Conservation (phyloP, 2,329 filamentous ascomycete genomes). For the Aureobasidium melanogenum region DNA sequence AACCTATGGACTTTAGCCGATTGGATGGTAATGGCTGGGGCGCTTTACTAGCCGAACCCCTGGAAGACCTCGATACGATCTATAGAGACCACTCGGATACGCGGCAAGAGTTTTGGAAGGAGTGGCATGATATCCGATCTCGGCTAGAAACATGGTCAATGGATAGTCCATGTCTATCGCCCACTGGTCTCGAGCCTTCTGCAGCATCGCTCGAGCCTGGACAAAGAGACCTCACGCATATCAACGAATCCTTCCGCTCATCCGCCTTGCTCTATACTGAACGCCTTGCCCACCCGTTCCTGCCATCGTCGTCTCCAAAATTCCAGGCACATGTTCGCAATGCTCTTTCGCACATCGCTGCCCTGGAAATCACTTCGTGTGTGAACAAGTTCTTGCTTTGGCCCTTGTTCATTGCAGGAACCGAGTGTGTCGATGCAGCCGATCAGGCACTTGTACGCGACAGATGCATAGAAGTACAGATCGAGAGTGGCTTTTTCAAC, state of each 20-base stretch:
- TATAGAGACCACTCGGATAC: conserved; percentile 42
- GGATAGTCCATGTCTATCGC: conserved; percentile 9
- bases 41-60: conserved; percentile 38
- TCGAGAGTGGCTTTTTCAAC: conserved; percentile 85
- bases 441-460: conserved; percentile 72
- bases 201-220: conserved; percentile 30
- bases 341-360: conserved; percentile 74
- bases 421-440: conserved; percentile 74
- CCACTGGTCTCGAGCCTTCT: conserved; percentile 35
- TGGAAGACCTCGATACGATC: conserved; percentile 33
- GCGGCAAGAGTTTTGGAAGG: conserved; percentile 61
- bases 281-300: conserved; percentile 67
- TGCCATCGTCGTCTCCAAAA: conserved; percentile 63
- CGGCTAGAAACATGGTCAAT: conserved; percentile 77
- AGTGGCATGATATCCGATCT: conserved; percentile 73
- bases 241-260: conserved; percentile 86
- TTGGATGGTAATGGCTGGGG: conserved; percentile 62
- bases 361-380: conserved; percentile 60
- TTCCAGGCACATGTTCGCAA: conserved; percentile 78
- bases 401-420: conserved; percentile 85
- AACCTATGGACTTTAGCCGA: conserved; percentile 38
- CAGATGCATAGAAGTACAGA: conserved; percentile 78
- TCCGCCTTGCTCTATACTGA: conserved; percentile 84
- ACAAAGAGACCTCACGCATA: conserved; percentile 67
- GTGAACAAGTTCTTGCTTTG: conserved; percentile 86